Evolutionary conservation across 768 basidiomycete genomes (phyloP).

Genomic region (Neoboletus subvelutipes): DNA sequence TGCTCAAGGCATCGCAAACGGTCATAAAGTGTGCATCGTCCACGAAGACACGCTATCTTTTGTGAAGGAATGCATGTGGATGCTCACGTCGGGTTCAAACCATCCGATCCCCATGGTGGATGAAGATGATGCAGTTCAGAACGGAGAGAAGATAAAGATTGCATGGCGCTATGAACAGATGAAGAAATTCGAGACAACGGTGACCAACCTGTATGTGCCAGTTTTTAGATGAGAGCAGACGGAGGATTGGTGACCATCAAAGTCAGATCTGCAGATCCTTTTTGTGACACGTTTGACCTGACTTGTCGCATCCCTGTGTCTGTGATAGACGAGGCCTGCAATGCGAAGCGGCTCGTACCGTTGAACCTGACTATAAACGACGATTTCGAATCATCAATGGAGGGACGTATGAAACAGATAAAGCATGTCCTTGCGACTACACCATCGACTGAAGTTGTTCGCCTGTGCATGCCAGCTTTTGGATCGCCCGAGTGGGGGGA

Average conservation of each 20-base stretch:
- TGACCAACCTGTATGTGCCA: slow-evolving; percentile 50
- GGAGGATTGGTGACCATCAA: slow-evolving; percentile 12
- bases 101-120: slow-evolving; percentile 26
- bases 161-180: slow-evolving; percentile 97
- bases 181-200: slow-evolving; percentile 89
- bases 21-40: slow-evolving; percentile 69
- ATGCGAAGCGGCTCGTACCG: slow-evolving; percentile 39
- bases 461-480: slow-evolving; percentile 62
- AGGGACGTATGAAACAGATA: slow-evolving; percentile 30
- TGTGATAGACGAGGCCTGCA: slow-evolving; percentile 44
- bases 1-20: slow-evolving; percentile 77
- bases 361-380: slow-evolving; percentile 22
- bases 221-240: slow-evolving; percentile 15
- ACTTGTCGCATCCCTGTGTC: slow-evolving; percentile 56
- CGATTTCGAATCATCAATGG: slow-evolving; percentile 18
- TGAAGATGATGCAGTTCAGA: slow-evolving; percentile 35
- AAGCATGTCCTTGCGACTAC: slow-evolving; percentile 29
- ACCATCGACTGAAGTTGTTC: slow-evolving; percentile 39
- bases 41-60: slow-evolving; percentile 58
- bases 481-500: slow-evolving; percentile 75
- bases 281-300: slow-evolving; percentile 73
- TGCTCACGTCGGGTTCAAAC: slow-evolving; percentile 33
- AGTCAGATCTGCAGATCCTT: slow-evolving; percentile 54
- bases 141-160: slow-evolving; percentile 77
- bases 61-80: slow-evolving; percentile 81